These are phyloP conservation scores for Leccinum subgranulosum DNA, from an alignment of 768 basidiomycete species.

Conservation along the genomic window DNA sequence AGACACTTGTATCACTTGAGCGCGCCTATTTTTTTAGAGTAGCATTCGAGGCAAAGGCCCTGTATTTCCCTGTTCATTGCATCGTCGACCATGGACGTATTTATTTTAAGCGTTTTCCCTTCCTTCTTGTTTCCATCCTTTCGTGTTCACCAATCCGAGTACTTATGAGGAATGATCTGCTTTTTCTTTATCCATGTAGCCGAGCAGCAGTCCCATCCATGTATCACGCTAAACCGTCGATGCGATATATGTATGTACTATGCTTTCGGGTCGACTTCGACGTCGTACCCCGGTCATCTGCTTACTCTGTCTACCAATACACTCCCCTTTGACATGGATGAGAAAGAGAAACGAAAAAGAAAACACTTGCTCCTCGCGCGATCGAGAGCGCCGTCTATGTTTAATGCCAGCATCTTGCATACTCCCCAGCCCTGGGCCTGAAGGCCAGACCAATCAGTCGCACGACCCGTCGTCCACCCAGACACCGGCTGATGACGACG, in stretches of 20 bases:
- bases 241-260: neutral
- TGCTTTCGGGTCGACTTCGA: neutral
- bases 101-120: neutral
- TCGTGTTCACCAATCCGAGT: neutral
- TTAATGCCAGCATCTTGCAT: too few species aligned
- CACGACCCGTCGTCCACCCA: slow-evolving; percentile 38
- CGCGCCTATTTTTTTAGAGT: slow-evolving; percentile 1
- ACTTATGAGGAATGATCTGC: neutral
- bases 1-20: neutral
- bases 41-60: neutral
- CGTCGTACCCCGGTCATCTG: neutral
- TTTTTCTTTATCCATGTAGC: neutral
- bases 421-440: too few species aligned
- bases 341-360: neutral
- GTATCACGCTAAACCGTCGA: neutral
- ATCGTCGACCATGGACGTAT: slow-evolving; percentile 20
- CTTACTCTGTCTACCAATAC: neutral
- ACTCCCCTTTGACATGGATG: neutral
- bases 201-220: neutral
- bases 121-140: neutral
- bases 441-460: slow-evolving; percentile 3
- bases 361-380: neutral
- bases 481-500: slow-evolving; percentile 17
- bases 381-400: neutral
- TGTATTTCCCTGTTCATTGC: slow-evolving; percentile 2